Percentiles rank a stretch among this genome's conserved stretches.
Conservation (phyloP, 2,329 filamentous ascomycete species). For the Phaeomoniella chlamydospora region DNA sequence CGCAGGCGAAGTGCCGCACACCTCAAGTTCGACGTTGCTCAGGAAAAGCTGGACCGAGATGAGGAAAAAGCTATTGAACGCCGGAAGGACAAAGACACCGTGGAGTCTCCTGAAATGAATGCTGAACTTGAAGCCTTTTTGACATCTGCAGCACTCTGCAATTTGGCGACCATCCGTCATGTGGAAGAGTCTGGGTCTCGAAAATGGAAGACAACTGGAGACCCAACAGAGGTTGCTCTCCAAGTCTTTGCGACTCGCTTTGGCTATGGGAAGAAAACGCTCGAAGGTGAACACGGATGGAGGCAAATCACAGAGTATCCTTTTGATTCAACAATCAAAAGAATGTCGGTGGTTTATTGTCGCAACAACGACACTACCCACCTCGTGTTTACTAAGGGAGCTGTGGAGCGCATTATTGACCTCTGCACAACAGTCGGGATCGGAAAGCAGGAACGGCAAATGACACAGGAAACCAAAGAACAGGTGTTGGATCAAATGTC, state of each 20-base stretch:
- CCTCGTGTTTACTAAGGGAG: slow-evolving; percentile 45
- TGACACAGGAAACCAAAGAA: slow-evolving; percentile 25
- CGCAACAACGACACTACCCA: slow-evolving; percentile 13
- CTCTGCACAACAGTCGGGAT: slow-evolving; percentile 35
- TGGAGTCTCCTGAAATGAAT: slow-evolving; percentile 22
- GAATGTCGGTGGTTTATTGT: slow-evolving; percentile 50
- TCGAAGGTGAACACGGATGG: slow-evolving; percentile 27
- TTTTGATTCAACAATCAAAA: slow-evolving; percentile 51
- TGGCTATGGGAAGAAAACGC: slow-evolving; percentile 28
- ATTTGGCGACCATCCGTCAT: slow-evolving; percentile 35
- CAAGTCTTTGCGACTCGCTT: slow-evolving; percentile 53
- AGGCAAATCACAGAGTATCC: slow-evolving; percentile 46
- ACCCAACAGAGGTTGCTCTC: slow-evolving; percentile 53
- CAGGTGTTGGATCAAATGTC: slow-evolving; percentile 41
- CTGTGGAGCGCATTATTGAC: slow-evolving; percentile 45
- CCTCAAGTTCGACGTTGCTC: slow-evolving; percentile 49
- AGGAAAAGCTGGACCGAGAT: slow-evolving; percentile 23
- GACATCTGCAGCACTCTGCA: slow-evolving; percentile 39
- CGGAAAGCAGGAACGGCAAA: slow-evolving; percentile 22
- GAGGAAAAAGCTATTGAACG: slow-evolving; percentile 13
- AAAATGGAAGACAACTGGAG: slow-evolving; percentile 44
- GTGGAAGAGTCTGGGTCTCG: slow-evolving; percentile 18
- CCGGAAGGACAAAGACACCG: slow-evolving; percentile 6
- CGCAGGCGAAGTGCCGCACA: slow-evolving; percentile 44
- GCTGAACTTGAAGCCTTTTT: slow-evolving; percentile 36